Base-by-base conservation (phyloP, 2,329 filamentous ascomycete genomes). In the Ascochyta viciae-villosae region DNA sequence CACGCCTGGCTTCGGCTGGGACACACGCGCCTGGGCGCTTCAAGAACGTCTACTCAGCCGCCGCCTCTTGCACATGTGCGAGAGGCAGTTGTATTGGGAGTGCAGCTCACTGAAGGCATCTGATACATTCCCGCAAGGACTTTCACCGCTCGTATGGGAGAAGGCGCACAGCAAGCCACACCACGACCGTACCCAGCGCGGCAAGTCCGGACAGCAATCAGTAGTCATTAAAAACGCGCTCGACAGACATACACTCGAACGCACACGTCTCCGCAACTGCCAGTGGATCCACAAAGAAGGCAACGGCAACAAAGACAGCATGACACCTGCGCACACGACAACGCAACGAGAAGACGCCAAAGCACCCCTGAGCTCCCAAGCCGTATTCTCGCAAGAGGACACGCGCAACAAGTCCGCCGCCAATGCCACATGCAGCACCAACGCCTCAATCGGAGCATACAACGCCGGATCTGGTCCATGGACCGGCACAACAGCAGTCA, bases 51-150 rank as follows among this genome's bases (percentile, higher is more conserved):
- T 76, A 0, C 73, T 76, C 15, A 73, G 71, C 23, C 67, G 62
- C 13, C 66, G 74, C 13, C 63, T 74, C 52, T 62, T 76, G 15
- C 68, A 73, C 29, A 56, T 74, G 10, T 66, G 71, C 33, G 61
- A 62, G 40, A 64, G 67, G 49, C 73, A 76, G 45, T 60, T 74
- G 57, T 73, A 75, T 60, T 76, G 74, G 74, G 72, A 76, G 41
- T 76, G 74, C 53, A 72, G 71, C 57, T 58, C 63, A 8, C 70
- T 75, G 50, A 76, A 75, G 53, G 73, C 73, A 6, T 73, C 68
- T 4, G 69, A 74, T 42, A 75, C 71, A 5, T 74, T 75, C 60
- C 73, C 73, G 4, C 64, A 55, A 9, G 73, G 73, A 1, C 58
- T 75, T 5, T 64, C 72, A 9, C 59, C 72, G 3, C 69, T 76